Evolutionary conservation across 2,329 filamentous ascomycete species (phyloP), one percentile per base, ranked within the genome.

Genomic region (Claviceps maximensis): DNA sequence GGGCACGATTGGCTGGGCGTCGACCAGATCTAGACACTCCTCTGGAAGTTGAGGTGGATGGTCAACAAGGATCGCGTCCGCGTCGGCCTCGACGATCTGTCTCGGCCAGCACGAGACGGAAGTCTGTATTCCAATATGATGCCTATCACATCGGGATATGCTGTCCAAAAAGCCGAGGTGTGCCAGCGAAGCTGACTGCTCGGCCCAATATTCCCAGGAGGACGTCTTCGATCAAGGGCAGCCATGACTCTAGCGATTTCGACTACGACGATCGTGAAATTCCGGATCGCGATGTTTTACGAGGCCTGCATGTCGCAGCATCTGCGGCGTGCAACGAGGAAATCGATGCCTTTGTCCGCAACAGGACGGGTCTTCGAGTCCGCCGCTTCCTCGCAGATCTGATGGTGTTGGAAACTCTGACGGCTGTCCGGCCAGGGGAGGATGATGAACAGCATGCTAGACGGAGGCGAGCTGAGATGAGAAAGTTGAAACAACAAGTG

Each of bases 311-410:
- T 55, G 71, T 81, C 41, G 77, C 77, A 5, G 72, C 76, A 31
- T 74, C 74, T 5, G 79, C 78, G 12, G 78, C 78, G 4, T 79
- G 77, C 49, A 74, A 81, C 53, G 72, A 77, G 53, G 65, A 72
- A 38, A 70, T 80, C 2, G 77, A 82, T 59, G 69, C 69, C 0
- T 74, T 74, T 61, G 74, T 82, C 52, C 67, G 71, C 29, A 65
- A 72, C 23, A 71, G 72, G 55, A 80, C 76, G 0, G 79, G 79
- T 0, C 60, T 78, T 25, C 67, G 74, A 15, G 71, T 81, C 47
- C 71, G 79, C 36, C 72, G 71, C 7, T 79, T 82, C 55, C 61
- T 82, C 17, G 76, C 75, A 4, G 77, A 79, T 58, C 59, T 82
- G 40, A 74, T 71, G 58, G 69, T 69, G 1, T 71, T 80, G 46